Base-by-base conservation (phyloP, 257 asterid genomes). In the Cynanchum wilfordii region DNA sequence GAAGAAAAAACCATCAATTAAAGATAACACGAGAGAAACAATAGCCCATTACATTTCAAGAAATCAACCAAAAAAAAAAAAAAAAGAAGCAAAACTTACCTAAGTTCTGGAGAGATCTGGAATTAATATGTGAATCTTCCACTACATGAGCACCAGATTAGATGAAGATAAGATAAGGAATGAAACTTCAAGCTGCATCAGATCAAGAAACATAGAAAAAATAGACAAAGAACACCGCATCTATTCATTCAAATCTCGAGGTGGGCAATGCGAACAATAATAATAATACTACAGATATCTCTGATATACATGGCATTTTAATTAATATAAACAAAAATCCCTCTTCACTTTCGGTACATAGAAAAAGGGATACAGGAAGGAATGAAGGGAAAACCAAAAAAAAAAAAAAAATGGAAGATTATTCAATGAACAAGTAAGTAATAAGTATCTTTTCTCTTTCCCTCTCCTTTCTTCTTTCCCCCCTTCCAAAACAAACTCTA, bases 381-480 rank as follows among this genome's bases (percentile, higher is more conserved):
- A 62, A 42, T 7, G 47, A 42, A 42, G 9, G 47, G 6, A 40
- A 10, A 10, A 42, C n/a, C n/a, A n/a, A 33, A 33, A 33, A 33
- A 33, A 33, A 4, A 4, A 33, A 33, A 33, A 33, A 33, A 33
- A 56, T 76, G 79, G 52, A 56, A 76, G 81, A 73, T 76, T 83
- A 71, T 75, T 81, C 77, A 71, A 72, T 63, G 81, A 38, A 79
- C 80, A 82, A 79, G 87, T 50, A 82, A 84, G 84, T 72, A 69
- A 81, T 8, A 56, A 66, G 73, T 42, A 69, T 38, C 62, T 40
- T 64, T 64, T 59, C 40, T 44, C 6, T 44, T 30, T 77, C 70
- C 75, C 42, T 51, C 56, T 70, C 51, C 60, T 22, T 13, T 77
- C 62, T 63, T 50, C 52, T 60, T 56, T 10, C 24, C 22, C 22